These are phyloP conservation scores for Lanmaoa pseudosensibilis DNA, from an alignment of 768 basidiomycete species.

Conservation along the genomic window DNA sequence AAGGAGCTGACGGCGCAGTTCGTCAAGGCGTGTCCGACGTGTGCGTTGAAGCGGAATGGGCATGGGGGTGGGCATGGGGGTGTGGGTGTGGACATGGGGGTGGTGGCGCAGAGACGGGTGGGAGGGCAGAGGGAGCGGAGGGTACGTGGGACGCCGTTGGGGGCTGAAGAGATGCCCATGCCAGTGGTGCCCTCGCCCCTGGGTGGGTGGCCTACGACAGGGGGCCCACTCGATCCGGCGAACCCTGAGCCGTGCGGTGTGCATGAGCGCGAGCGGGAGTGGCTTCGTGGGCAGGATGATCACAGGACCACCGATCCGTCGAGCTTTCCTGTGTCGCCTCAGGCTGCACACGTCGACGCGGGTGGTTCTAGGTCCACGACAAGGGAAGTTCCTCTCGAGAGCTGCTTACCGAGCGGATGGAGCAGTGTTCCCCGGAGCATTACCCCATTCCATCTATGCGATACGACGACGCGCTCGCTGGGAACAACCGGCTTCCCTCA, in stretches of 20 bases:
- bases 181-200: not conserved
- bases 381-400: not conserved
- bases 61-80: constrained; percentile 26
- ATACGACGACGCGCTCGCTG: not conserved
- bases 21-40: constrained; percentile 78
- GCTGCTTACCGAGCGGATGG: constrained; percentile 3
- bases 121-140: not conserved
- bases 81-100: not conserved
- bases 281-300: not conserved
- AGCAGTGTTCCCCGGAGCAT: not conserved
- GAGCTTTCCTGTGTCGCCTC: constrained; percentile 1
- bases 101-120: not conserved
- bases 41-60: constrained; percentile 48
- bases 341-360: not conserved
- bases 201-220: constrained; percentile 23
- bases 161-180: not conserved
- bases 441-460: not conserved
- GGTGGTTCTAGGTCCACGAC: not conserved
- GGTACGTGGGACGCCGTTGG: not conserved
- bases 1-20: constrained; percentile 81
- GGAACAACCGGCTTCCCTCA: too few species aligned
- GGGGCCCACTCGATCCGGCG: constrained; percentile 28
- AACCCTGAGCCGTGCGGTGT: constrained; percentile 18
- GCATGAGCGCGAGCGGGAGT: constrained; percentile 1
- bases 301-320: not conserved